phyloP scores from a whole-genome alignment of 768 basidiomycete genomes.

The Obba rivulosa region DNA sequence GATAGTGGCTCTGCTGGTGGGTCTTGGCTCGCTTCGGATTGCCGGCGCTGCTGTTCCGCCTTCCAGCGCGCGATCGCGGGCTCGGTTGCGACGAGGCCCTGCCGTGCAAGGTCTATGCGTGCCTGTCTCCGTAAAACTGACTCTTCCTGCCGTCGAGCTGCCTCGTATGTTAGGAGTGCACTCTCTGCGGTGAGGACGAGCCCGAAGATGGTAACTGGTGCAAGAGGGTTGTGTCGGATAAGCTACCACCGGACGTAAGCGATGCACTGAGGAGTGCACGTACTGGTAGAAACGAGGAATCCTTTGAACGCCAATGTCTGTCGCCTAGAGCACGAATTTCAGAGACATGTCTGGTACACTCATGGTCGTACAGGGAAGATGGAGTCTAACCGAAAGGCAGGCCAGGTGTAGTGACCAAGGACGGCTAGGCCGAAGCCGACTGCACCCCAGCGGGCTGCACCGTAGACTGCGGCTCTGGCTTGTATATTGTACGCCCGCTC shows the following conservation, averaged over 20 bases:
- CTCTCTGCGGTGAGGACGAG: conserved; percentile 72
- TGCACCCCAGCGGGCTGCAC: conserved; percentile 45
- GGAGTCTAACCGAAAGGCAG: conserved; percentile 56
- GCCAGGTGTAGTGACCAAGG: conserved; percentile 68
- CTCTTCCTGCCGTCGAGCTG: conserved; percentile 58
- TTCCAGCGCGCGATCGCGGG: conserved; percentile 82
- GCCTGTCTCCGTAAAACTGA: conserved; percentile 68
- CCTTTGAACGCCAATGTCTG: conserved; percentile 80
- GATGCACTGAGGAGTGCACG: conserved; percentile 19
- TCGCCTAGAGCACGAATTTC: conserved; percentile 38
- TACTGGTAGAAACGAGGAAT: conserved; percentile 71
- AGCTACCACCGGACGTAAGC: background rate
- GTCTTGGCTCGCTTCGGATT: background rate
- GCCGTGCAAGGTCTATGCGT: conserved; percentile 64
- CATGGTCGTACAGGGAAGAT: background rate
- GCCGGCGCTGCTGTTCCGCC: conserved; percentile 27
- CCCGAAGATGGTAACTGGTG: conserved; percentile 53
- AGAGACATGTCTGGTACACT: background rate
- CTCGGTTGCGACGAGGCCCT: conserved; percentile 77
- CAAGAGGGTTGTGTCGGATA: conserved; percentile 21
- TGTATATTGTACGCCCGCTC: conserved; percentile 22
- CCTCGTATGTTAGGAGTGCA: conserved; percentile 70
- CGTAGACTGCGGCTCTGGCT: conserved; percentile 31
- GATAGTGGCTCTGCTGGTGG: background rate
- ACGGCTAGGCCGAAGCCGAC: conserved; percentile 57